phyloP scores from a whole-genome alignment of 768 basidiomycete genomes.

The Cantharellus anzutake region DNA sequence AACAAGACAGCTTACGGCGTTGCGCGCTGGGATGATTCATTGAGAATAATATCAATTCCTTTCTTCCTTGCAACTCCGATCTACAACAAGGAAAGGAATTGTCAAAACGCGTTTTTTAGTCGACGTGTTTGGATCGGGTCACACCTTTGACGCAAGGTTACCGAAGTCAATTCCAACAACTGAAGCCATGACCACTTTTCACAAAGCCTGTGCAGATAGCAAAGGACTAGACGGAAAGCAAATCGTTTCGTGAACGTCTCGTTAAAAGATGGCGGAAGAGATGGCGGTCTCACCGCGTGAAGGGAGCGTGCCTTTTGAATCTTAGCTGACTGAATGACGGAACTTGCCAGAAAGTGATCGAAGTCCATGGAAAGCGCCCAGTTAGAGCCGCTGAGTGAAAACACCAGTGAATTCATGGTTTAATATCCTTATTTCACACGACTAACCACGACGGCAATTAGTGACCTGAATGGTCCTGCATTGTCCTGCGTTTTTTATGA shows the following conservation, averaged over 20 bases:
- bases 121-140: constrained; percentile 4
- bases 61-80: constrained; percentile 91
- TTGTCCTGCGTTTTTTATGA: too few species aligned
- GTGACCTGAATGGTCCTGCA: too few species aligned
- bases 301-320: too few species aligned
- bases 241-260: too few species aligned
- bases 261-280: background rate
- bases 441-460: too few species aligned
- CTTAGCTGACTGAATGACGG: too few species aligned
- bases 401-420: too few species aligned
- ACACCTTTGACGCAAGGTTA: constrained; percentile 71
- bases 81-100: constrained; percentile 20
- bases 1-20: constrained; percentile 45
- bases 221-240: constrained; percentile 1
- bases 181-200: constrained; percentile 32
- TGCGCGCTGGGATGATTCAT: constrained; percentile 92
- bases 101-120: background rate
- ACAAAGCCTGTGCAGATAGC: background rate
- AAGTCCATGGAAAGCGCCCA: too few species aligned
- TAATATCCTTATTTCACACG: too few species aligned
- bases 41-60: constrained; percentile 96
- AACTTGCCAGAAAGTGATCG: too few species aligned
- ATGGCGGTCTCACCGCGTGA: too few species aligned
- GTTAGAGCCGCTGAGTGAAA: too few species aligned
- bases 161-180: constrained; percentile 95